Base-by-base conservation (phyloP, 495 filamentous ascomycete species). In the Daldinia caldariorum region DNA sequence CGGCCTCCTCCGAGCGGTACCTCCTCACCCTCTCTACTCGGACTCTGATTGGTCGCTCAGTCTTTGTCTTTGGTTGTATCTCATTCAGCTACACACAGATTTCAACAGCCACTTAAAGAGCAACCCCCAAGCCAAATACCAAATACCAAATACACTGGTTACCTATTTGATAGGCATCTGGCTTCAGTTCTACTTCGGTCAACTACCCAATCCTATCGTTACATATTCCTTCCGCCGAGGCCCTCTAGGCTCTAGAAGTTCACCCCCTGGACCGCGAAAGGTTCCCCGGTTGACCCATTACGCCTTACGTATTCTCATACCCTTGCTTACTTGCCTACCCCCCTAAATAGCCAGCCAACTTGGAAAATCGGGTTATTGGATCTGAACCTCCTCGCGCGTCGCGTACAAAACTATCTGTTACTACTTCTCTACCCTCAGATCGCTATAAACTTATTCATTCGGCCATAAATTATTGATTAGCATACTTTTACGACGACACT, bases 221-320 rank as follows among this genome's bases (percentile, higher is more conserved):
- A 63, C 38, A 22, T 58, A 64, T 58, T 58, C 41, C 39, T 53
- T 67, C 35, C 56, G 65, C 65, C 43, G 57, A 67, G 56, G 63
- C 41, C 41, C 26, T 26, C 26, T 26, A 26, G 26, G 26, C 26
- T 65, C 56, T 50, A 54, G 50, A 31, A 62, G 35, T 68, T 38
- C 53, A 26, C 32, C 53, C 53, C 29, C 53, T 32, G 66, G 37
- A 60, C 63, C 65, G 60, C 18, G 53, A 69, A 45, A 69, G 65
- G 57, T 58, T 69, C 65, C 61, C 61, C 57, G 56, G 61, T 72
- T 69, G 70, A 69, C 55, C 69, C 60, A 72, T 69, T 65, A 67
- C 60, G 29, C 61, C 61, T 64, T 60, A 69, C 63, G 63, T 68
- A 64, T 47, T 34, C 38, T 58, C 47, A 56, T 50, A 72, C 70